Evolutionary conservation across 148 eudicot genomes (phyloP).

Genomic region (Tetragonia tetragonoides): DNA sequence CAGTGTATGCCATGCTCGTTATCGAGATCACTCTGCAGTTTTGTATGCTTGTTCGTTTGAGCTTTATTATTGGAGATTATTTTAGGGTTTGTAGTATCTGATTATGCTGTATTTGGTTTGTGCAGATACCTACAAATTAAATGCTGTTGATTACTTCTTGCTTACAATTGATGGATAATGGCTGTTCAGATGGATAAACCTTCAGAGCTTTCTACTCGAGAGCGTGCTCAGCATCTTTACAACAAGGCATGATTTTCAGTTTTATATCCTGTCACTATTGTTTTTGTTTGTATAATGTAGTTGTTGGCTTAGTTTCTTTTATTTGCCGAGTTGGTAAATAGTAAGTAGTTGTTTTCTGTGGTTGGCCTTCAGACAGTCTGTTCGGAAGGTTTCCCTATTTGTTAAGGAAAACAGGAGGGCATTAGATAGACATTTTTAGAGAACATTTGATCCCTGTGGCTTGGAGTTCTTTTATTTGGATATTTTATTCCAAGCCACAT

Average conservation of each 20-base stretch:
- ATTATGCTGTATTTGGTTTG: constrained; percentile 1
- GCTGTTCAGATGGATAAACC: constrained; percentile 73
- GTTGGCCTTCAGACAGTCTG: background rate
- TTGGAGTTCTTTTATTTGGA: background rate
- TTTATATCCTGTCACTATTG: background rate
- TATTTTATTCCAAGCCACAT: background rate
- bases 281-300: background rate
- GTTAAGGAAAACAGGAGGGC: background rate
- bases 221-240: constrained; percentile 63
- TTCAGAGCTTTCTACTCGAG: constrained; percentile 51
- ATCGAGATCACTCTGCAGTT: background rate
- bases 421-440: background rate
- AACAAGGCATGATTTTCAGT: constrained; percentile 44
- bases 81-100: background rate
- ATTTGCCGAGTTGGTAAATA: background rate
- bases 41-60: background rate
- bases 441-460: background rate
- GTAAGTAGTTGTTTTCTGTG: background rate
- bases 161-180: constrained; percentile 58
- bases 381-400: background rate
- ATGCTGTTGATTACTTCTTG: constrained; percentile 34
- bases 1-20: background rate
- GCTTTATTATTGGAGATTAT: background rate
- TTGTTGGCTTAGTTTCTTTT: background rate
- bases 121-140: constrained; percentile 34